Evolutionary conservation across 1,284 basidiomycete species (phyloP).

Genomic region (Papiliotrema laurentii): DNA sequence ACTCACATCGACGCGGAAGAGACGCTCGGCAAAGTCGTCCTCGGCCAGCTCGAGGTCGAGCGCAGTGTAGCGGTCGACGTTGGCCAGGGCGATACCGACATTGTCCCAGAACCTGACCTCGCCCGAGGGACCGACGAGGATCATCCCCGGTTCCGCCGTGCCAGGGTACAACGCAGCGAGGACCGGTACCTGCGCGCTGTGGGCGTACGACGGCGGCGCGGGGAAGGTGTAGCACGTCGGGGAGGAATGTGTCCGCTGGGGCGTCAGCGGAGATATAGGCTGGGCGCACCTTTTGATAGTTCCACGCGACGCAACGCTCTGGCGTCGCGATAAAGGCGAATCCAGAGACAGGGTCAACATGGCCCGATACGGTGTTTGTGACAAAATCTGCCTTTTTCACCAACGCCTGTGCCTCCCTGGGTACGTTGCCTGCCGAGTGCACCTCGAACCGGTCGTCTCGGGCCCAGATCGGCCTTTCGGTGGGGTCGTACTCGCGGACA

Average conservation of each 20-base stretch:
- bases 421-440: conserved; percentile 24
- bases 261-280: conserved; percentile 1
- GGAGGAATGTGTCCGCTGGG: conserved; percentile 39
- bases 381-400: conserved; percentile 39
- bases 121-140: conserved; percentile 44
- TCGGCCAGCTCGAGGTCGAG: conserved; percentile 27
- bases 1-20: conserved; percentile 37
- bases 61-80: conserved; percentile 30
- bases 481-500: conserved; percentile 11
- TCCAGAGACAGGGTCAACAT: conserved; percentile 42
- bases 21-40: conserved; percentile 40
- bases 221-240: conserved; percentile 42
- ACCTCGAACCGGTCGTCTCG: conserved; percentile 33
- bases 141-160: conserved; percentile 47
- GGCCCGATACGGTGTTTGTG: conserved; percentile 35
- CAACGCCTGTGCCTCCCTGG: conserved; percentile 30
- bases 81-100: conserved; percentile 45
- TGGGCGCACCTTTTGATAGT: conserved; percentile 42
- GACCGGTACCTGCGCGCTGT: conserved; percentile 28
- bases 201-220: conserved; percentile 27
- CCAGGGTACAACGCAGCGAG: conserved; percentile 33
- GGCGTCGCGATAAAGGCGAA: conserved; percentile 46
- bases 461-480: conserved; percentile 30
- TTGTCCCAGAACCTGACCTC: conserved; percentile 48
- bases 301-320: conserved; percentile 46